phyloP scores from a whole-genome alignment of 345 rosid genomes.

The Populus alba region DNA sequence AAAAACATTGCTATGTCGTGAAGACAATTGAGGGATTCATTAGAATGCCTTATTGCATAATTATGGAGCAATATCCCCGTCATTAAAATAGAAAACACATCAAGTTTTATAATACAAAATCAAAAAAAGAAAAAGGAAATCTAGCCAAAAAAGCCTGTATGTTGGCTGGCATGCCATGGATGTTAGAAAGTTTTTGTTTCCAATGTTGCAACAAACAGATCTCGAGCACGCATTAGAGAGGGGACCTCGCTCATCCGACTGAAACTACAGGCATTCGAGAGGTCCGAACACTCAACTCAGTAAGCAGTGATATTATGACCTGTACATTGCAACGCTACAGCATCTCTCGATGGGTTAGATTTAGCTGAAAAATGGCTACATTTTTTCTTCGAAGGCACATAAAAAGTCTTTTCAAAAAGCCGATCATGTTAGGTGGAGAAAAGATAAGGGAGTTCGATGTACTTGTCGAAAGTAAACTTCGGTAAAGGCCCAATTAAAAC shows the following conservation, averaged over 20 bases:
- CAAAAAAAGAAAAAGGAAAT: not conserved
- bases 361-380: not conserved
- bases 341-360: not conserved
- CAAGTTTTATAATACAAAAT: too few relatives aligned
- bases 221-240: not conserved
- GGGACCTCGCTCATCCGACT: not conserved
- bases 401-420: not conserved
- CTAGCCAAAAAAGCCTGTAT: not conserved
- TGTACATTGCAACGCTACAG: not conserved
- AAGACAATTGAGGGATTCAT: not conserved
- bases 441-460: not conserved
- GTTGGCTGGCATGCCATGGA: not conserved
- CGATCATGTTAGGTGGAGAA: slow-evolving; percentile 13
- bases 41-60: slow-evolving; percentile 27
- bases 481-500: not conserved
- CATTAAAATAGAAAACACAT: slow-evolving; percentile 21
- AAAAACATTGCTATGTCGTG: not conserved
- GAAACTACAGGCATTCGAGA: not conserved
- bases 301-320: slow-evolving; percentile 14
- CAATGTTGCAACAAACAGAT: not conserved
- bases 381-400: not conserved
- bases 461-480: not conserved
- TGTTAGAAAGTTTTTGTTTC: too few relatives aligned
- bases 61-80: slow-evolving; percentile 40
- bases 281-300: not conserved